phyloP scores from a whole-genome alignment of 495 filamentous ascomycete genomes.

The Aspergillus incahuasiensis region DNA sequence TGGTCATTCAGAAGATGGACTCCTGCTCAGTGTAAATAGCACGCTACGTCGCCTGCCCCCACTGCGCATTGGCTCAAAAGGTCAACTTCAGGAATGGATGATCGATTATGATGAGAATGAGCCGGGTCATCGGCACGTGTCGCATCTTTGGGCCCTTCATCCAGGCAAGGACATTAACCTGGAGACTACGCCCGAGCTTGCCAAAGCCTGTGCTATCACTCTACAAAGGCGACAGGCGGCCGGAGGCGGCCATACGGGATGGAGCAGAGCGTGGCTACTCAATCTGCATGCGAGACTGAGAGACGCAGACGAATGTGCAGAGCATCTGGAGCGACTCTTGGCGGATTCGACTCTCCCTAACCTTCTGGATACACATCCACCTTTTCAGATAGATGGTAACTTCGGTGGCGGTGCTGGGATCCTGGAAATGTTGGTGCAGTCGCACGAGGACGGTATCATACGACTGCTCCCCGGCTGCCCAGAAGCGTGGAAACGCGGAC shows the following conservation, averaged over 20 bases:
- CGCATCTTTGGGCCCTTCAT: constrained; percentile 42
- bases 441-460: constrained; percentile 39
- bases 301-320: constrained; percentile 29
- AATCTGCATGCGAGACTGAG: constrained; percentile 32
- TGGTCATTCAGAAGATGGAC: constrained; percentile 11
- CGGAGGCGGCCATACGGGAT: constrained; percentile 46
- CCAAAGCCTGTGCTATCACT: constrained; percentile 34
- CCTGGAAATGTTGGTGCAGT: constrained; percentile 49
- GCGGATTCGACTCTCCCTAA: constrained; percentile 37
- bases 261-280: constrained; percentile 47
- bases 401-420: constrained; percentile 47
- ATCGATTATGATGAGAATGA: constrained; percentile 43
- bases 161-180: constrained; percentile 27
- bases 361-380: constrained; percentile 40
- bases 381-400: constrained; percentile 52
- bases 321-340: constrained; percentile 34
- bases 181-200: constrained; percentile 21
- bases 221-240: constrained; percentile 33
- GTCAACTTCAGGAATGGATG: constrained; percentile 47
- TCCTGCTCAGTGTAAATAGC: constrained; percentile 14
- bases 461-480: constrained; percentile 44
- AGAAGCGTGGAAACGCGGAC: constrained; percentile 28
- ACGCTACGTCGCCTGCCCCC: constrained; percentile 24
- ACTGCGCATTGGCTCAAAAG: constrained; percentile 32
- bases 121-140: constrained; percentile 47